Percentiles rank a stretch among this genome's conserved stretches.
phyloP scores from a whole-genome alignment of 2,329 filamentous ascomycete species.

The Microcera coccophila region DNA sequence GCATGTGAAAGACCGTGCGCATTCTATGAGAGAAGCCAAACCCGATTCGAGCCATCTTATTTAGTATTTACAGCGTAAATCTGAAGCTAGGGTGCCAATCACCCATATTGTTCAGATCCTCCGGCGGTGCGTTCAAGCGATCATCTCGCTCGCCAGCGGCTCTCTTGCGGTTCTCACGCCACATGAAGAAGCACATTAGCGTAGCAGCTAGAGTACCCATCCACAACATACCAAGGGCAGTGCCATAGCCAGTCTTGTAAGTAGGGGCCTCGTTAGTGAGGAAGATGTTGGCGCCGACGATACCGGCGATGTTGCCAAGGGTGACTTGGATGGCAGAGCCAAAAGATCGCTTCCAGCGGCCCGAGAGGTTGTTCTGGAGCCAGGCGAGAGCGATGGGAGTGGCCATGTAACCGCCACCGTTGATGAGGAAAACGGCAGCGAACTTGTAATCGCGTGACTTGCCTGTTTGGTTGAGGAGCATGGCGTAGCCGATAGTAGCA shows the following conservation, averaged over 20 bases:
- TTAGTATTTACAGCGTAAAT: constrained; percentile 31
- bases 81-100: constrained; percentile 37
- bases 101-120: constrained; percentile 32
- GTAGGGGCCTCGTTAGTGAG: constrained; percentile 43
- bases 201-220: constrained; percentile 37
- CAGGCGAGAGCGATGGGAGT: constrained; percentile 54
- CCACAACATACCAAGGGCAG: constrained; percentile 44
- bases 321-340: constrained; percentile 47
- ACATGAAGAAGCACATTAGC: constrained; percentile 27
- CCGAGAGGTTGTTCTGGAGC: constrained; percentile 54
- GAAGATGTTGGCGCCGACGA: constrained; percentile 48
- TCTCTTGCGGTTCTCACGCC: constrained; percentile 35
- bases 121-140: constrained; percentile 26
- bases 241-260: constrained; percentile 49
- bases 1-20: too few species aligned
- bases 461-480: constrained; percentile 41
- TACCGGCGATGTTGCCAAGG: constrained; percentile 49
- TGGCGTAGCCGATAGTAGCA: constrained; percentile 51
- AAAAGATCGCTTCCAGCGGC: constrained; percentile 55
- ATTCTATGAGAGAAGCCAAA: too few species aligned
- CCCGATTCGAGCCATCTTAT: too few species aligned
- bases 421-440: constrained; percentile 53
- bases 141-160: constrained; percentile 30
- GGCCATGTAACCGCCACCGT: constrained; percentile 50
- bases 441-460: constrained; percentile 38